Conservation (phyloP, 2,329 filamentous ascomycete species). For the Talaromyces sp. region DNA sequence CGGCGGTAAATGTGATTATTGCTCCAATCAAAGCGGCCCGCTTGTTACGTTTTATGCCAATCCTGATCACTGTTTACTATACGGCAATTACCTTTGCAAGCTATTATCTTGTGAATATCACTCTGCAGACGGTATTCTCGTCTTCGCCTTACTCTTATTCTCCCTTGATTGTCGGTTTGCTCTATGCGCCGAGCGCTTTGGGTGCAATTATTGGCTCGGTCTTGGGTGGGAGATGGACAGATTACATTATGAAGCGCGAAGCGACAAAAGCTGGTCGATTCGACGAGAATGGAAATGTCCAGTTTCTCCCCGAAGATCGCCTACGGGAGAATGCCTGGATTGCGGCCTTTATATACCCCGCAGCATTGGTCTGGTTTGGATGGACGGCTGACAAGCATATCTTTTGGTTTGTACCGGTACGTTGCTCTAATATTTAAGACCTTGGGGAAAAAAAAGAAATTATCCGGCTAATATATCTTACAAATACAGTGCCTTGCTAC, state of each 20-base stretch:
- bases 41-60: conserved; percentile 63
- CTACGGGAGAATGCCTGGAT: conserved; percentile 79
- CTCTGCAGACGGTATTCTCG: conserved; percentile 65
- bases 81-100: conserved; percentile 69
- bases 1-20: not conserved
- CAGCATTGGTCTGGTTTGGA: conserved; percentile 68
- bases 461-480: not conserved
- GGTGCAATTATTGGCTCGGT: conserved; percentile 67
- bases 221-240: conserved; percentile 70
- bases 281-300: conserved; percentile 60
- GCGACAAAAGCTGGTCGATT: conserved; percentile 66
- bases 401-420: conserved; percentile 54
- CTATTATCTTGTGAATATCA: conserved; percentile 73
- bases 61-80: conserved; percentile 67
- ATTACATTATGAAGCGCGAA: conserved; percentile 74
- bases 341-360: conserved; percentile 64
- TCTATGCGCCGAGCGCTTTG: conserved; percentile 68
- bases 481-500: conserved; percentile 48
- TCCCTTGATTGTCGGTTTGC: conserved; percentile 63
- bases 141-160: conserved; percentile 61
- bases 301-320: conserved; percentile 71
- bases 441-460: no score
- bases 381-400: conserved; percentile 63
- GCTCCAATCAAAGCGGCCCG: not conserved
- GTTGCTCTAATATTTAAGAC: conserved; percentile 14